Percentiles rank a stretch among this genome's conserved stretches.
Evolutionary conservation across 495 filamentous ascomycete species (phyloP).

Genomic region (Neurospora tetraspora): DNA sequence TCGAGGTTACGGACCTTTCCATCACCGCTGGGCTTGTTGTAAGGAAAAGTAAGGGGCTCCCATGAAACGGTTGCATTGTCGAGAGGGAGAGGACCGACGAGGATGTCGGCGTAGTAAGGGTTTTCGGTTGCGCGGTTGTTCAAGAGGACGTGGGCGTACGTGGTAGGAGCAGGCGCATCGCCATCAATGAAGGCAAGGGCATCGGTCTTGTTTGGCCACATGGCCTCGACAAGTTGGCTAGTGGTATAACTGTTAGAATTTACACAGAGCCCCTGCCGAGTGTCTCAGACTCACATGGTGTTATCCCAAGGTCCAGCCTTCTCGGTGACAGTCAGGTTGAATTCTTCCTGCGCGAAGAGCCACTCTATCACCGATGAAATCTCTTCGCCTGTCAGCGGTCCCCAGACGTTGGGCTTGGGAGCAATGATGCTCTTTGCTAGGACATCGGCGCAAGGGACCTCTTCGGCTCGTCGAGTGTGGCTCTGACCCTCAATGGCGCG

Average conservation of each 20-base stretch:
- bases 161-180: slow-evolving; percentile 22
- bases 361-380: slow-evolving; percentile 21
- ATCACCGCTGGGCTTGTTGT: slow-evolving; percentile 25
- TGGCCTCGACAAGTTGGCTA: slow-evolving; percentile 32
- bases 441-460: slow-evolving; percentile 9
- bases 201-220: slow-evolving; percentile 45
- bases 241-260: not conserved
- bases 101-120: slow-evolving; percentile 34
- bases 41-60: slow-evolving; percentile 31
- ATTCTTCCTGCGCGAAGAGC: slow-evolving; percentile 22
- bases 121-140: slow-evolving; percentile 28
- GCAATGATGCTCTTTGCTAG: slow-evolving; percentile 14
- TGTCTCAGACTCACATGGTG: slow-evolving; percentile 11
- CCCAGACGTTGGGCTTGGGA: slow-evolving; percentile 30
- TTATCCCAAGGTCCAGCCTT: slow-evolving; percentile 27
- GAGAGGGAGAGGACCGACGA: slow-evolving; percentile 40
- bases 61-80: slow-evolving; percentile 25
- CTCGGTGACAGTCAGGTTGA: slow-evolving; percentile 26
- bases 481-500: slow-evolving; percentile 14
- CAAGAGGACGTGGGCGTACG: slow-evolving; percentile 40
- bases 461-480: slow-evolving; percentile 1
- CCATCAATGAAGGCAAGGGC: slow-evolving; percentile 35
- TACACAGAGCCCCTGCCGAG: not conserved
- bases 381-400: slow-evolving; percentile 21
- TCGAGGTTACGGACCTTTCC: slow-evolving; percentile 32